Percentiles rank a stretch among this genome's conserved stretches.
These are phyloP conservation scores for Ceratobasidium sp. DNA, from an alignment of 1,284 basidiomycete genomes.

Conservation along the genomic window DNA sequence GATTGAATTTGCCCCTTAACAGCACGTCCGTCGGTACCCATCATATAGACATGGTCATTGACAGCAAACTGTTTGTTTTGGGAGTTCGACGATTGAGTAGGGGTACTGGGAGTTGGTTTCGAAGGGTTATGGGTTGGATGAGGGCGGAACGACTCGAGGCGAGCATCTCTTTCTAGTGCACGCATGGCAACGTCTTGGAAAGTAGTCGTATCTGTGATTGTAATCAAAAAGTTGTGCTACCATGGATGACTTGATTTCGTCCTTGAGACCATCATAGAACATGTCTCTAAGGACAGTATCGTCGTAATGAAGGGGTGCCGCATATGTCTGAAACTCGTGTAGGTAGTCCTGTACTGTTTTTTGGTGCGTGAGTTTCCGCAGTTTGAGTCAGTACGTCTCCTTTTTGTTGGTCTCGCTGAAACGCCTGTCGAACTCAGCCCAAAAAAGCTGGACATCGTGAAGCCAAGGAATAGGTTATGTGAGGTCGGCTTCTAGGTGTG, in stretches of 20 bases:
- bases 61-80: too few species aligned
- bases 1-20: background rate
- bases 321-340: background rate
- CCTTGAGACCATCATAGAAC: conserved; percentile 6
- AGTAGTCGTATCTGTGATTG: background rate
- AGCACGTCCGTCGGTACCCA: background rate
- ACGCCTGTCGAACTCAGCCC: background rate
- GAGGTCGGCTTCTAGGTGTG: background rate
- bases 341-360: conserved; percentile 14
- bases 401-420: background rate
- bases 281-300: background rate
- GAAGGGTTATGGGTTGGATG: too few species aligned
- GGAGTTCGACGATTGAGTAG: too few species aligned
- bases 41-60: background rate
- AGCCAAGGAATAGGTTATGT: background rate
- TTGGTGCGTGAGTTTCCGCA: background rate
- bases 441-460: conserved; percentile 1
- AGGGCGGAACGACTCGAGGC: background rate
- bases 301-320: background rate
- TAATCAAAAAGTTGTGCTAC: background rate
- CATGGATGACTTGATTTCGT: background rate
- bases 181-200: background rate
- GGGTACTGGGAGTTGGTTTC: background rate
- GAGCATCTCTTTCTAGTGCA: background rate
- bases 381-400: background rate